These are phyloP conservation scores for Anisodus acutangulus DNA, from an alignment of 257 asterid species.

Conservation along the genomic window DNA sequence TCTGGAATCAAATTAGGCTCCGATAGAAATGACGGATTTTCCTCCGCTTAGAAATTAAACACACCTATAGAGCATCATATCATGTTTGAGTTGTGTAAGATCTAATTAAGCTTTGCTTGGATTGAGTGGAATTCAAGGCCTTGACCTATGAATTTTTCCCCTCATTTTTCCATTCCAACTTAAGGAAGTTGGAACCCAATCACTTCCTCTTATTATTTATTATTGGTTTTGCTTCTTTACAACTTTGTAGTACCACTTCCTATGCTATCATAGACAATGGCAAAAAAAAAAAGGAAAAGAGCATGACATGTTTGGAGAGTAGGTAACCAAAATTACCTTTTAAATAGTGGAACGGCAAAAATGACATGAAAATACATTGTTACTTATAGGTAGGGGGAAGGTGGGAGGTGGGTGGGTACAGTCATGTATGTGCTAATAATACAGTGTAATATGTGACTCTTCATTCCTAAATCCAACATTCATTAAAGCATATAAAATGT, in stretches of 20 bases:
- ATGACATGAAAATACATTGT: conserved; percentile 34
- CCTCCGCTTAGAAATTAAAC: conserved; percentile 38
- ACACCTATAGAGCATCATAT: conserved; percentile 10
- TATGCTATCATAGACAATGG: neutral
- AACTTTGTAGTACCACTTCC: neutral
- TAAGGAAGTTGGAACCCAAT: neutral
- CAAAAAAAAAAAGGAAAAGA: conserved; percentile 26
- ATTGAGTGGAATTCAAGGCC: conserved; percentile 6
- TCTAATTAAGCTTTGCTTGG: conserved; percentile 10
- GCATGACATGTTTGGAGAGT: conserved; percentile 66
- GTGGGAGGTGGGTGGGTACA: neutral
- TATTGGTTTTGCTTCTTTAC: neutral
- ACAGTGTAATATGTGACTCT: neutral
- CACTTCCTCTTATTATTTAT: neutral
- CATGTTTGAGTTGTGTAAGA: conserved; percentile 11
- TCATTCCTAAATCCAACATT: neutral
- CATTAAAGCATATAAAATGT: too few species aligned
- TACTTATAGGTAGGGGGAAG: conserved; percentile 45
- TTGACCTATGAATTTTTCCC: neutral
- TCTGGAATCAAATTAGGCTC: conserved; percentile 33
- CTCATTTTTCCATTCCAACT: neutral
- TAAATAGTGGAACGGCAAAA: conserved; percentile 28
- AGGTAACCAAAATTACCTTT: conserved; percentile 41
- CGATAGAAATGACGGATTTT: conserved; percentile 51
- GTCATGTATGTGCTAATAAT: conserved; percentile 30